phyloP scores from a whole-genome alignment of 257 asterid genomes.

The Solanum chiquidenum region DNA sequence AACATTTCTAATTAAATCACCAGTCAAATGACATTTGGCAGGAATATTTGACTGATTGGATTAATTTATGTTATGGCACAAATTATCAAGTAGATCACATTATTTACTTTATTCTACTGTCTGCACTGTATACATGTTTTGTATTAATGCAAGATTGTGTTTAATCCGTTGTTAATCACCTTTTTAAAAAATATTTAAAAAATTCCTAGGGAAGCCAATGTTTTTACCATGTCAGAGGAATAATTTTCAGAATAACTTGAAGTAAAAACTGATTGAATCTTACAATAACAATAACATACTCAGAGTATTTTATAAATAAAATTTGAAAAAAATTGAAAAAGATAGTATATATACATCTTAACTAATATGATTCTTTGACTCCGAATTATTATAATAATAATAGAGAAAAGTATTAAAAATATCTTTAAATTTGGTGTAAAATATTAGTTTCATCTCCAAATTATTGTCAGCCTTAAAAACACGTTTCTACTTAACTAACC shows the following conservation, averaged over 20 bases:
- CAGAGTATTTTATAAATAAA: background rate
- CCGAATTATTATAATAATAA: too few relatives aligned
- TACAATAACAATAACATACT: background rate
- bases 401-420: background rate
- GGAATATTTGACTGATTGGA: background rate
- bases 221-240: background rate
- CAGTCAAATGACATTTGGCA: background rate
- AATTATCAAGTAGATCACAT: background rate
- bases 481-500: too few relatives aligned
- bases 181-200: background rate
- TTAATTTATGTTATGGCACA: background rate
- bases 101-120: background rate
- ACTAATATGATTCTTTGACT: background rate
- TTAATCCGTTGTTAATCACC: background rate
- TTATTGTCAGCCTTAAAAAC: rapidly evolving
- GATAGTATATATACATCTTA: background rate
- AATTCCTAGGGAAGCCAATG: background rate
- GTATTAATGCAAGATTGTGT: background rate
- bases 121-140: background rate
- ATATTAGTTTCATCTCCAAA: too few relatives aligned
- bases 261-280: background rate
- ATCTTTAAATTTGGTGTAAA: background rate
- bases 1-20: background rate
- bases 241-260: background rate
- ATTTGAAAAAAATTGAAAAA: background rate